Conservation (phyloP, 345 rosid species). For the Anacardium occidentale region DNA sequence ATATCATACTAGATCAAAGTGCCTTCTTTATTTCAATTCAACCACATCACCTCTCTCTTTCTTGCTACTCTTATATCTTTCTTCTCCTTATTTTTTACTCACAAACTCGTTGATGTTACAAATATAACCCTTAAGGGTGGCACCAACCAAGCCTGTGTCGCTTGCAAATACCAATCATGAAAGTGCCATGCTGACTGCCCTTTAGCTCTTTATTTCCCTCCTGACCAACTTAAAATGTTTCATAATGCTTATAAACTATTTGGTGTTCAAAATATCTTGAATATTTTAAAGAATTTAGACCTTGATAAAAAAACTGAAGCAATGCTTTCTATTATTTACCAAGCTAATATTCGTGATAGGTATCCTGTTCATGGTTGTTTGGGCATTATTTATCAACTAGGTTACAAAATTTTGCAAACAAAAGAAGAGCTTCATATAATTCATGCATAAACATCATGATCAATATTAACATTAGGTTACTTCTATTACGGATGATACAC, state of each 20-base stretch:
- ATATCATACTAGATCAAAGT: conserved; percentile 40
- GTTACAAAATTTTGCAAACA: conserved; percentile 41
- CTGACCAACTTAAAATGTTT: conserved; percentile 70
- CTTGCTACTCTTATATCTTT: not conserved
- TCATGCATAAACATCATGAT: conserved; percentile 50
- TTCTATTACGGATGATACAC: conserved; percentile 36
- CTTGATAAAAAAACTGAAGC: conserved; percentile 54
- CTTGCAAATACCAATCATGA: conserved; percentile 85
- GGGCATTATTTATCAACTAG: conserved; percentile 49
- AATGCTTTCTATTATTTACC: conserved; percentile 74
- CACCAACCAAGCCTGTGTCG: conserved; percentile 89
- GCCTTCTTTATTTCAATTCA: conserved; percentile 30
- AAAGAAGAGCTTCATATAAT: conserved; percentile 69
- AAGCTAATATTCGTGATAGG: conserved; percentile 64
- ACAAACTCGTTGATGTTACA: conserved; percentile 6
- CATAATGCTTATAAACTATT: conserved; percentile 75
- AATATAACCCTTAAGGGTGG: conserved; percentile 90
- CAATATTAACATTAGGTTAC: conserved; percentile 43
- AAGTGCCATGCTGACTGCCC: conserved; percentile 71
- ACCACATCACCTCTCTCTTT: not conserved
- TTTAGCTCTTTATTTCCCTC: conserved; percentile 77
- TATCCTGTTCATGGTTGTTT: conserved; percentile 80
- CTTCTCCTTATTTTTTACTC: conserved; percentile 3
- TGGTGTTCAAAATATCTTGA: conserved; percentile 75
- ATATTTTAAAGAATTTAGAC: conserved; percentile 55